Evolutionary conservation across 23 red algal species (phyloP).

Genomic region (Agarophyton chilense): DNA sequence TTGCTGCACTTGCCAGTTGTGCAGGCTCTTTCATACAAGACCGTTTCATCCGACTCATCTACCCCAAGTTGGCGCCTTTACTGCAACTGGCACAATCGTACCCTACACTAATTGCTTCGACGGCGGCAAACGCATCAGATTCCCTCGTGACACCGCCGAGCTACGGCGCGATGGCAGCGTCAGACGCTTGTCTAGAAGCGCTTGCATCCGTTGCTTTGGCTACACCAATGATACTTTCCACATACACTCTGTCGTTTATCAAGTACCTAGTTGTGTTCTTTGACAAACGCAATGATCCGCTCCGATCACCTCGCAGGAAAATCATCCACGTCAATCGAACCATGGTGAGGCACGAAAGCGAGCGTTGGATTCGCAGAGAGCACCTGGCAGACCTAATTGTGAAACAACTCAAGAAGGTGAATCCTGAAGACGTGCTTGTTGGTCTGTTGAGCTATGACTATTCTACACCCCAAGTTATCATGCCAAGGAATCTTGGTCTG

Average conservation of each 20-base stretch:
- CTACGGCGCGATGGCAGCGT: conserved; percentile 61
- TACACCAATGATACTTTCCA: conserved; percentile 28
- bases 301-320: conserved; percentile 10
- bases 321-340: conserved; percentile 56
- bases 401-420: conserved; percentile 25
- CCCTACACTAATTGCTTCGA: conserved; percentile 34
- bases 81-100: conserved; percentile 40
- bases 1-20: conserved; percentile 44
- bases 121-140: not conserved
- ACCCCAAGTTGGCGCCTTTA: conserved; percentile 53
- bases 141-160: conserved; percentile 32
- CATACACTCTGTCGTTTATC: conserved; percentile 25
- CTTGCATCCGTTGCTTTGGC: conserved; percentile 33
- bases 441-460: conserved; percentile 38
- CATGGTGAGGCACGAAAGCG: conserved; percentile 61
- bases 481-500: not conserved
- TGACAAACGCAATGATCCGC: conserved; percentile 48
- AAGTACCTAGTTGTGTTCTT: conserved; percentile 66
- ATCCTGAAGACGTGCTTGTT: conserved; percentile 36
- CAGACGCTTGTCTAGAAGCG: conserved; percentile 61
- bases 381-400: conserved; percentile 47
- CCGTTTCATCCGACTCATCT: conserved; percentile 68
- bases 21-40: conserved; percentile 64
- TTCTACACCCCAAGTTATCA: conserved; percentile 18
- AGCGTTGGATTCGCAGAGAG: conserved; percentile 51